Evolutionary conservation across 75 land plant species (phyloP), one percentile per base, ranked within the genome.

Genomic region (Cupressus sempervirens): DNA sequence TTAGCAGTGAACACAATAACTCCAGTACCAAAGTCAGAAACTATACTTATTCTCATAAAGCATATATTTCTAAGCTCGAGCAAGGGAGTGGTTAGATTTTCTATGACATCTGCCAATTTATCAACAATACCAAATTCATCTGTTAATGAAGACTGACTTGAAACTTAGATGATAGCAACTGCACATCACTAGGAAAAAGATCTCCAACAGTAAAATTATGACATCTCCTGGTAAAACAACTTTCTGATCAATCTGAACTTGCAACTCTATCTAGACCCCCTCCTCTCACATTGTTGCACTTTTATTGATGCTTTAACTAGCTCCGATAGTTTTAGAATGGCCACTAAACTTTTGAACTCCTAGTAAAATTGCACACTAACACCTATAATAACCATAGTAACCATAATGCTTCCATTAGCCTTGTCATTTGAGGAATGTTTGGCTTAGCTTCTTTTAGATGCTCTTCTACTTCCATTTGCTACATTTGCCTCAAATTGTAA

Each of bases 71-170:
- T 91, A 29, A 92, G 87, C 56, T 92, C 93, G 46, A 90, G 85
- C 87, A 92, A 75, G 52, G 92, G 90, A 50, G 93, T 90, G 16
- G 80, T 80, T 73, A 13, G 67, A 26, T 85, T 84, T 83, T 92
- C 93, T 84, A 52, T 87, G 30, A 89, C 56, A 45, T 92, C 92
- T 85, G 90, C 92, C 65, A 86, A 65, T 87, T 92, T 90, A 30
- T 92, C 93, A 13, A 87, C 62, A 48, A 84, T 75, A 81, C 87
- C 87, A 68, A 89, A 89, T 85, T 92, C 92, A 14, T 92, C 93
- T 81, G 92, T 92, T 81, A 92, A 84, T 53, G 93, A 92, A 75
- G 93, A 90, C 83, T 92, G 93, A 85, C 93, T 92, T 89, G 83
- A 35, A 87, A 83, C 76, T 87, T 90, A 13, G 93, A 86, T 53